A percentile compares a stretch with the other conserved stretches of the same genome.
These are phyloP conservation scores for Eragrostis curvula DNA, from an alignment of 176 grass and related monocot species.

Conservation along the genomic window DNA sequence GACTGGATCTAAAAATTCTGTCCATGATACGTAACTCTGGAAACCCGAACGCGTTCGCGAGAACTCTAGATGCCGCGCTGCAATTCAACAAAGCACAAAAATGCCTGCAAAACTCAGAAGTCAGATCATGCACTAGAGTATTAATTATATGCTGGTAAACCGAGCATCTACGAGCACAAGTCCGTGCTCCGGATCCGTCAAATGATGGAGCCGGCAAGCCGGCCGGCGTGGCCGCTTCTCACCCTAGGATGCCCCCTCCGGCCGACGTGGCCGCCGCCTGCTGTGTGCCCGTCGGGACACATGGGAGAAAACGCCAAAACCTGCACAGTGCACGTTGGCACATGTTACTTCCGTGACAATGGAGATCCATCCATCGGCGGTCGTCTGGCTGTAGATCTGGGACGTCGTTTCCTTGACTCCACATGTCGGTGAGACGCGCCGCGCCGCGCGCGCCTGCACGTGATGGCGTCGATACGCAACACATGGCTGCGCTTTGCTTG, in stretches of 20 bases:
- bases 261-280: not conserved
- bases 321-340: not conserved
- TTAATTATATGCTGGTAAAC: too few relatives aligned
- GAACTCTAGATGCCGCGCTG: too few relatives aligned
- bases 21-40: too few relatives aligned
- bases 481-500: too few relatives aligned
- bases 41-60: too few relatives aligned
- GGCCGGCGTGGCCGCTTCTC: not conserved
- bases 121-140: too few relatives aligned
- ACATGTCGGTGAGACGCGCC: constrained; percentile 3
- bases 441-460: not conserved
- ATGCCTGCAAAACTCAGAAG: too few relatives aligned
- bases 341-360: not conserved
- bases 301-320: not conserved
- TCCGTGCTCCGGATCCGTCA: too few relatives aligned
- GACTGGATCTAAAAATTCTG: too few relatives aligned
- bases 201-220: not conserved
- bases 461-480: not conserved
- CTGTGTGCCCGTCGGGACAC: constrained; percentile 1
- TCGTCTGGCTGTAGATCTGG: not conserved
- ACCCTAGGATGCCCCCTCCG: constrained; percentile 27
- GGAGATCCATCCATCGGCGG: not conserved
- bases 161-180: too few relatives aligned
- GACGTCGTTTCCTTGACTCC: not conserved
- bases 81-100: too few relatives aligned